A percentile compares a stretch with the other conserved stretches of the same genome.
Conservation (phyloP, 164 flowering plant genomes). For the grape (Vitis vinifera) region DNA sequence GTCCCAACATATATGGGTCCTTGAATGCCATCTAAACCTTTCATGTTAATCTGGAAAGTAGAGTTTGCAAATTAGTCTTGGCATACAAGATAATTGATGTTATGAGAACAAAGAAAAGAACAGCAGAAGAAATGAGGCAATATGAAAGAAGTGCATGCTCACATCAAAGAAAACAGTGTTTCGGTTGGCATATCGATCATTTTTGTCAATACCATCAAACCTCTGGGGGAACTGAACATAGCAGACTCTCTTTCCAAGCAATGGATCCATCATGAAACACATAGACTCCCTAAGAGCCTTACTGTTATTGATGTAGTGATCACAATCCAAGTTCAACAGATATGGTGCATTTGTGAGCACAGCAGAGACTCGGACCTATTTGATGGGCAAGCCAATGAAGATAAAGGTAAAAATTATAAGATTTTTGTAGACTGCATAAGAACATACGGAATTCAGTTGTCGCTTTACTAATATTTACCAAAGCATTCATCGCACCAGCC, state of each 20-base stretch:
- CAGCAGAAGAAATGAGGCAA: background rate
- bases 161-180: conserved; percentile 70
- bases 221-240: conserved; percentile 74
- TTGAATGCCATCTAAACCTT: conserved; percentile 81
- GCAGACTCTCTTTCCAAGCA: conserved; percentile 56
- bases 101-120: background rate
- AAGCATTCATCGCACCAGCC: conserved; percentile 83
- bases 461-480: conserved; percentile 35
- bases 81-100: background rate
- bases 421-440: background rate
- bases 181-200: conserved; percentile 64
- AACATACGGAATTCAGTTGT: background rate
- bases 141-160: conserved; percentile 18
- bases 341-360: conserved; percentile 69
- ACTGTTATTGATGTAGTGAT: conserved; percentile 78
- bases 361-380: conserved; percentile 72
- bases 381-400: background rate
- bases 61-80: background rate
- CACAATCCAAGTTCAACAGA: conserved; percentile 70
- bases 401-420: too few species aligned
- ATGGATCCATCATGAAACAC: conserved; percentile 83
- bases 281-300: conserved; percentile 69
- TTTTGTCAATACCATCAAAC: conserved; percentile 62
- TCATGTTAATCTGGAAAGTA: conserved; percentile 63
- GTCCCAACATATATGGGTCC: conserved; percentile 86